These are phyloP conservation scores for Cercospora nicotianae DNA, from an alignment of 2,329 filamentous ascomycete genomes.

Conservation along the genomic window DNA sequence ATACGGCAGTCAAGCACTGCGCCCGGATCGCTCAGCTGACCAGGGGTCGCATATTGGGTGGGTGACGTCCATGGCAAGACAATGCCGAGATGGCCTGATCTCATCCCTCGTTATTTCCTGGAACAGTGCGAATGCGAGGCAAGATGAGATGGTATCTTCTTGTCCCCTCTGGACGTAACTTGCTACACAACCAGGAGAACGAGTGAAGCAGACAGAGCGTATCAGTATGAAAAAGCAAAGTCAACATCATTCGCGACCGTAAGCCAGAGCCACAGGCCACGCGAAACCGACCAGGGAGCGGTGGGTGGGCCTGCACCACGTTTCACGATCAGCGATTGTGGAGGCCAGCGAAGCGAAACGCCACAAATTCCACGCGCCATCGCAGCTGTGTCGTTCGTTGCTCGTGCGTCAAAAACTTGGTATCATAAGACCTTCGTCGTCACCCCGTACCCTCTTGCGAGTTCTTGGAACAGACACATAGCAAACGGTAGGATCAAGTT, in stretches of 20 bases:
- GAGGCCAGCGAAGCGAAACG: background rate
- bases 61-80: background rate
- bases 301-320: background rate
- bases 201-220: background rate
- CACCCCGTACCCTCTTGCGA: background rate
- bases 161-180: no score
- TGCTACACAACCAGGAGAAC: no score
- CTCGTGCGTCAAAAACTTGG: background rate
- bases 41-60: conserved; percentile 2
- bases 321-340: background rate
- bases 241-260: background rate
- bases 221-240: background rate
- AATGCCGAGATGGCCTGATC: background rate
- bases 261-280: background rate
- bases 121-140: background rate
- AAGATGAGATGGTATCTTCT: background rate
- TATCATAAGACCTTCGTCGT: conserved; percentile 2
- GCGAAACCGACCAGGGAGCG: background rate
- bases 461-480: background rate
- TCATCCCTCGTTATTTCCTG: background rate
- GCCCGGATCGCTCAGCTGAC: conserved; percentile 2
- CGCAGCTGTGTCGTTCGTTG: background rate
- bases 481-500: background rate
- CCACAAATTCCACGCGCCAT: conserved; percentile 2
- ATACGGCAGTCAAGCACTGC: background rate